Evolutionary conservation across 345 rosid genomes (phyloP).

Genomic region (Bretschneidera sinensis): DNA sequence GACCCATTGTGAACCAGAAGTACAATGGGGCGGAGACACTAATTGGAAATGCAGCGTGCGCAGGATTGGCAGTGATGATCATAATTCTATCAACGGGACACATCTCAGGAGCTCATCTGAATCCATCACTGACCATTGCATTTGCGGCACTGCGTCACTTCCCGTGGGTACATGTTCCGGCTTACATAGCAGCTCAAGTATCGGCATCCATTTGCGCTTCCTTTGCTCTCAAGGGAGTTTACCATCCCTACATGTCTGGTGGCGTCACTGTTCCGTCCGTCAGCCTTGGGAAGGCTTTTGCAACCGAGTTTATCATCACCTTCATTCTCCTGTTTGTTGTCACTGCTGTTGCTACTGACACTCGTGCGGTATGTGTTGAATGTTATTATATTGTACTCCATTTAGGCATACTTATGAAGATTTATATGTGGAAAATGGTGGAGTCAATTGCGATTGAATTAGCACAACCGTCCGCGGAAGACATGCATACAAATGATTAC

Average conservation of each 20-base stretch:
- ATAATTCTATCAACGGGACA: conserved; percentile 87
- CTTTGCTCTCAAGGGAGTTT: conserved; percentile 83
- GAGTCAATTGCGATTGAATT: too few relatives aligned
- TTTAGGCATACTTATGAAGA: neutral
- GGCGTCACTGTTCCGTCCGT: conserved; percentile 97
- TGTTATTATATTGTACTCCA: too few relatives aligned
- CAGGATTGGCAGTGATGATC: conserved; percentile 94
- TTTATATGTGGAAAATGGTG: neutral
- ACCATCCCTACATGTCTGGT: conserved; percentile 83
- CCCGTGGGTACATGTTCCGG: conserved; percentile 92
- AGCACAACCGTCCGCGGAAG: too few relatives aligned
- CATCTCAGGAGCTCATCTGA: conserved; percentile 94
- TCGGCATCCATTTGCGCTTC: conserved; percentile 92
- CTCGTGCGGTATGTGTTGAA: conserved; percentile 69
- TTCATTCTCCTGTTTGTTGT: conserved; percentile 88
- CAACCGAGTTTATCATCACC: conserved; percentile 87
- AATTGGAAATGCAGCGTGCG: conserved; percentile 88
- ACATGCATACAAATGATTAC: too few relatives aligned
- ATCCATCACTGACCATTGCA: conserved; percentile 88
- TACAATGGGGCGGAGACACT: conserved; percentile 64
- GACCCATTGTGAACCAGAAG: conserved; percentile 89
- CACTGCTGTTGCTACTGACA: conserved; percentile 95
- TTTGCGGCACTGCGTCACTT: conserved; percentile 88
- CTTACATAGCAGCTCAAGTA: conserved; percentile 82
- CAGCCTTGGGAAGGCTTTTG: conserved; percentile 73